Evolutionary conservation across 2,329 filamentous ascomycete species (phyloP).

Genomic region (Colletotrichum zoysiae): DNA sequence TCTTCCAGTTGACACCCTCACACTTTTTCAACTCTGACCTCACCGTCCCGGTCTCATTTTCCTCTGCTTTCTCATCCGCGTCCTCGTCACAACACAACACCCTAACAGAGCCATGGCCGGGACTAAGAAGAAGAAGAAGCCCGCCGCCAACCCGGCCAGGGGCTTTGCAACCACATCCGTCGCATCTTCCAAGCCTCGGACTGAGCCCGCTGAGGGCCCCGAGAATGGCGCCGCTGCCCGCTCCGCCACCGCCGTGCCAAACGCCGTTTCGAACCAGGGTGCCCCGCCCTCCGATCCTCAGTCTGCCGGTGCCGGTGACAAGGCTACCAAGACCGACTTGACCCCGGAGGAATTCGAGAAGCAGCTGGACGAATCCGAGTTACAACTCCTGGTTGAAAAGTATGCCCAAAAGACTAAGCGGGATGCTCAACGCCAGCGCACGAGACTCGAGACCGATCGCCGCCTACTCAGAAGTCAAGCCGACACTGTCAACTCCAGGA

Average conservation of each 20-base stretch:
- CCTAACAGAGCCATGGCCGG: slow-evolving; percentile 69
- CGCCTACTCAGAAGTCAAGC: slow-evolving; percentile 85
- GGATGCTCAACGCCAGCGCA: slow-evolving; percentile 81
- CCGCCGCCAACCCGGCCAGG: slow-evolving; percentile 85
- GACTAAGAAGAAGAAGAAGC: slow-evolving; percentile 91
- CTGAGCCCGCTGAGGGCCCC: slow-evolving; percentile 63
- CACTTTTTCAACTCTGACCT: slow-evolving; percentile 14
- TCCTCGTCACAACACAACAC: neutral
- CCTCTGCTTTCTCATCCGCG: neutral
- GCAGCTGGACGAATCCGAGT: slow-evolving; percentile 89
- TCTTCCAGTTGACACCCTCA: neutral
- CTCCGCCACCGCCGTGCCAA: slow-evolving; percentile 14
- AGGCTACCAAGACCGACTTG: slow-evolving; percentile 60
- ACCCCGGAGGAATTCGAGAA: slow-evolving; percentile 91
- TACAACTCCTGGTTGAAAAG: slow-evolving; percentile 90
- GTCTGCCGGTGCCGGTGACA: slow-evolving; percentile 45
- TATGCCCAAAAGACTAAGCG: slow-evolving; percentile 82
- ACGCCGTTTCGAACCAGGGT: slow-evolving; percentile 32
- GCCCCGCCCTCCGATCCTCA: slow-evolving; percentile 49
- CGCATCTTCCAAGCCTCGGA: slow-evolving; percentile 79
- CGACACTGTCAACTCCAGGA: slow-evolving; percentile 75
- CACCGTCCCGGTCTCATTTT: neutral
- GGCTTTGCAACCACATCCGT: slow-evolving; percentile 95
- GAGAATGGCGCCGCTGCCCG: slow-evolving; percentile 39
- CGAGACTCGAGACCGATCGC: slow-evolving; percentile 85